A percentile compares a stretch with the other conserved stretches of the same genome.
These are phyloP conservation scores for Termitomyces sp. DNA, from an alignment of 768 basidiomycete genomes.

Conservation along the genomic window DNA sequence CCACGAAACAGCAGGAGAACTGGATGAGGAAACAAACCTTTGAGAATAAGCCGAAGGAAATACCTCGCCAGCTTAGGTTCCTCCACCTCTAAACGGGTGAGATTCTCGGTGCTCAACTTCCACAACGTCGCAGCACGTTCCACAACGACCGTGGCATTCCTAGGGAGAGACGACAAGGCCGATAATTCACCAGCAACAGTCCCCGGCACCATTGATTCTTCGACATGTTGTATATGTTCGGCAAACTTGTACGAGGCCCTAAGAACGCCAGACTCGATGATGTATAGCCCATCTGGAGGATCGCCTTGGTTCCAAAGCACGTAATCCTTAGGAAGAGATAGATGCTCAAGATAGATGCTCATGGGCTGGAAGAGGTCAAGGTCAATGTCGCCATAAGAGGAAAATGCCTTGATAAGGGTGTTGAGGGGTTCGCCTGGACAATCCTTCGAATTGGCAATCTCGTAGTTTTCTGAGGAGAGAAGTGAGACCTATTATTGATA, in stretches of 20 bases:
- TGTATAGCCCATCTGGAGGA: constrained; percentile 76
- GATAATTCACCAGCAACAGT: constrained; percentile 91
- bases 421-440: constrained; percentile 62
- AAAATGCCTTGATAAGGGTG: constrained; percentile 78
- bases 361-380: constrained; percentile 61
- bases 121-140: constrained; percentile 81
- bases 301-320: constrained; percentile 80
- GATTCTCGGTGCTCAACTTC: constrained; percentile 63
- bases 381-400: constrained; percentile 63
- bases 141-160: constrained; percentile 85
- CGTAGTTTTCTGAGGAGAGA: constrained; percentile 25
- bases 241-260: constrained; percentile 82
- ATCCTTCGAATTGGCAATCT: constrained; percentile 27
- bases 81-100: constrained; percentile 66
- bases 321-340: constrained; percentile 53
- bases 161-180: constrained; percentile 71
- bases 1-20: neutral
- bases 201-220: constrained; percentile 93
- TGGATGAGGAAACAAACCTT: constrained; percentile 30
- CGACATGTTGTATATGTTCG: constrained; percentile 62
- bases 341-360: constrained; percentile 66
- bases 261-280: constrained; percentile 86
- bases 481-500: neutral
- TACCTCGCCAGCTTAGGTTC: constrained; percentile 62
- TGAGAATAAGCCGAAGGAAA: constrained; percentile 70